These are phyloP conservation scores for Emergomyces africanus DNA, from an alignment of 2,329 filamentous ascomycete species.

Conservation along the genomic window DNA sequence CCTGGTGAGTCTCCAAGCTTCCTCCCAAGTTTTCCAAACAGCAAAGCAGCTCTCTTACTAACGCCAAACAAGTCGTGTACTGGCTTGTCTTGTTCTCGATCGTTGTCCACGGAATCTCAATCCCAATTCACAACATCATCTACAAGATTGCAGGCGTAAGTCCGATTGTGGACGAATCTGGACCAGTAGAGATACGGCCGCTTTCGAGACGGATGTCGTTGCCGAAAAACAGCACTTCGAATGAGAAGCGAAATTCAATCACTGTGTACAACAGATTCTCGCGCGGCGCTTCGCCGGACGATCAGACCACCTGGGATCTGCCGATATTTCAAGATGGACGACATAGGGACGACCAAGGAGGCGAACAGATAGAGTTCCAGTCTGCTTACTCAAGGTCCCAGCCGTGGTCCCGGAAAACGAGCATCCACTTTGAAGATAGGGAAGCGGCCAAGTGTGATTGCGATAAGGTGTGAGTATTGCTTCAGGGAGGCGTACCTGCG, in stretches of 20 bases:
- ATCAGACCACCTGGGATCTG: background rate
- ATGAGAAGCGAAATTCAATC: constrained; percentile 5
- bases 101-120: constrained; percentile 27
- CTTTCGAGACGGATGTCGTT: constrained; percentile 13
- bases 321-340: background rate
- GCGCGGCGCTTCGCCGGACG: background rate
- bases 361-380: background rate
- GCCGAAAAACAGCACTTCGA: constrained; percentile 16
- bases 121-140: constrained; percentile 22
- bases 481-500: background rate
- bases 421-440: background rate
- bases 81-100: constrained; percentile 33
- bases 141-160: constrained; percentile 21
- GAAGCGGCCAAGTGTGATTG: background rate
- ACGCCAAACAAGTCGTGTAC: constrained; percentile 28
- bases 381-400: background rate
- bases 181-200: constrained; percentile 18
- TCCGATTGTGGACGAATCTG: constrained; percentile 18
- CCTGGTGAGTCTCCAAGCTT: constrained; percentile 18
- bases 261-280: background rate
- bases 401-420: background rate
- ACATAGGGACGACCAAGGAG: background rate
- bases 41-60: background rate
- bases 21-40: background rate
- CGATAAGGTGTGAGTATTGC: background rate